Percentiles rank a stretch among this genome's conserved stretches.
Evolutionary conservation across 805 yeast species (phyloP).

Genomic region (Zygotorulaspora florentina): DNA sequence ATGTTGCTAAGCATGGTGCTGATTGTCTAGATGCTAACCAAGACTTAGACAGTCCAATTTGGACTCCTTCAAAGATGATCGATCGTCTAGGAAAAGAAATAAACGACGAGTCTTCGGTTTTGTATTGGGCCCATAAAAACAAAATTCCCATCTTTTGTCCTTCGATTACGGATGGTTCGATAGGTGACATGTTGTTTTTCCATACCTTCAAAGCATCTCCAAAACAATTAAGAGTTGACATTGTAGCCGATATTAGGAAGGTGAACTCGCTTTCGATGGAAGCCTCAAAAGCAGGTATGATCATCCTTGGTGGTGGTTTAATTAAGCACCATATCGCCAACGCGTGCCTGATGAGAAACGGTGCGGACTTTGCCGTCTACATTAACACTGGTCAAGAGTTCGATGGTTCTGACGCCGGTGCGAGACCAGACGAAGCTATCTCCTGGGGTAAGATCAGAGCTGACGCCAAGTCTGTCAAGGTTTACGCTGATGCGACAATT

Average conservation of each 20-base stretch:
- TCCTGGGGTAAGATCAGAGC: conserved; percentile 99
- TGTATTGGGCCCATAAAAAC: conserved; percentile 98
- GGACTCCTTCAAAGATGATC: conserved; percentile 94
- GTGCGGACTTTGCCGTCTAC: conserved; percentile 96
- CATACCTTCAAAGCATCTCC: conserved; percentile 96
- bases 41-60: conserved; percentile 48
- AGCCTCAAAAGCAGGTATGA: conserved; percentile 92
- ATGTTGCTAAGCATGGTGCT: conserved; percentile 49
- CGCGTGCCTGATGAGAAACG: conserved; percentile 98
- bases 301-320: conserved; percentile 93
- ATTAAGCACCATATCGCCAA: conserved; percentile 96
- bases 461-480: conserved; percentile 86
- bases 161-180: conserved; percentile 94
- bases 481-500: conserved; percentile 90
- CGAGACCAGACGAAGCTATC: conserved; percentile 97
- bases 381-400: conserved; percentile 98
- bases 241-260: conserved; percentile 88
- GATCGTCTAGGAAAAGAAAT: conserved; percentile 94
- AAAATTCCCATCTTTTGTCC: conserved; percentile 96
- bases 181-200: conserved; percentile 98
- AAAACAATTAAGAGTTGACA: conserved; percentile 80
- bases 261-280: conserved; percentile 94
- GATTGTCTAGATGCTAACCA: conserved; percentile 52
- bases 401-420: conserved; percentile 99
- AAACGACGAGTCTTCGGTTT: conserved; percentile 85